Evolutionary conservation across 2,329 filamentous ascomycete genomes (phyloP).

Genomic region (Aotearoamyces nothofagi): DNA sequence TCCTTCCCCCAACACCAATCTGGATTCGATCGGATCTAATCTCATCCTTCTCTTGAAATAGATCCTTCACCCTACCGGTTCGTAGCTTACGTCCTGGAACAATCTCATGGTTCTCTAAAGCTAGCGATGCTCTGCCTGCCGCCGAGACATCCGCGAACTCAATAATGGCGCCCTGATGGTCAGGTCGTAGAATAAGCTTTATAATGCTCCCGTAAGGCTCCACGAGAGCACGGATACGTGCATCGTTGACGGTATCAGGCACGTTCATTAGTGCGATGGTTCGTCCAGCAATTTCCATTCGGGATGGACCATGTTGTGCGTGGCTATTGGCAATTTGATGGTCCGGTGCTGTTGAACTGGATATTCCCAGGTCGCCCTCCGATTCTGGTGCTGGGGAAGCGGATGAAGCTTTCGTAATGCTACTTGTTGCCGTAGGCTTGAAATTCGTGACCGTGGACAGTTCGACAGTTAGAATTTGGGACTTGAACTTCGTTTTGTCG

Average conservation of each 20-base stretch:
- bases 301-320: constrained; percentile 22
- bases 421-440: constrained; percentile 36
- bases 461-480: constrained; percentile 51
- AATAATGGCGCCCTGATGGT: constrained; percentile 72
- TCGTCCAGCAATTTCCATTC: constrained; percentile 40
- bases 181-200: constrained; percentile 65
- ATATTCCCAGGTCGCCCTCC: constrained; percentile 17
- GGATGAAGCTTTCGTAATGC: constrained; percentile 16
- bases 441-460: constrained; percentile 39
- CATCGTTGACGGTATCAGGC: constrained; percentile 84
- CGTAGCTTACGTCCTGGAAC: constrained; percentile 33
- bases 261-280: constrained; percentile 74
- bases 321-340: constrained; percentile 9
- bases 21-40: constrained; percentile 27
- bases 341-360: constrained; percentile 17
- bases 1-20: constrained; percentile 14
- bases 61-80: constrained; percentile 36
- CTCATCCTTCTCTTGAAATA: constrained; percentile 35
- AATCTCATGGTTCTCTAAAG: constrained; percentile 39
- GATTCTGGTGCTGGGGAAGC: constrained; percentile 19
- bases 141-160: constrained; percentile 56
- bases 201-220: constrained; percentile 56
- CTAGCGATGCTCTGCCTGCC: constrained; percentile 56
- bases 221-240: constrained; percentile 59
- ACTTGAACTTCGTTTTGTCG: constrained; percentile 55